These are phyloP conservation scores for Suhomyces anneliseae DNA, from an alignment of 1,139 yeast species.

Conservation along the genomic window DNA sequence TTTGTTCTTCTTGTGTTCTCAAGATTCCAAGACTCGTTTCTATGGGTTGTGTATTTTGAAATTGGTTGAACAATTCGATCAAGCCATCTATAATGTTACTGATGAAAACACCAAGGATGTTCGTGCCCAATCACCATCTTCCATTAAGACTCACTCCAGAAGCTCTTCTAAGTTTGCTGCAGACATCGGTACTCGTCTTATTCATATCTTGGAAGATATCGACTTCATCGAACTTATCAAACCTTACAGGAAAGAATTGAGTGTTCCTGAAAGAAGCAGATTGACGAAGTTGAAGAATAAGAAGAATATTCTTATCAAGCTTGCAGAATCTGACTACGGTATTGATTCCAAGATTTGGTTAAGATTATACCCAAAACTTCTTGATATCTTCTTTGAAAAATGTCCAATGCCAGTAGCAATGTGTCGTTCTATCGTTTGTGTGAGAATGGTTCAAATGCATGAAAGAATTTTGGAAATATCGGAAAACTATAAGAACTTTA, in stretches of 20 bases:
- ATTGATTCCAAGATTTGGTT: constrained; percentile 96
- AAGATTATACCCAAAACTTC: constrained; percentile 74
- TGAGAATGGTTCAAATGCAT: constrained; percentile 84
- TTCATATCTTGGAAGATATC: constrained; percentile 70
- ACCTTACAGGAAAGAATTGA: constrained; percentile 60
- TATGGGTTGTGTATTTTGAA: constrained; percentile 73
- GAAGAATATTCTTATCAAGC: constrained; percentile 62
- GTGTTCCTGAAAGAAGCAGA: constrained; percentile 79
- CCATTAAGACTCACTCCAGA: constrained; percentile 46
- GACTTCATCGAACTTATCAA: constrained; percentile 68
- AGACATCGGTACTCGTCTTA: constrained; percentile 73
- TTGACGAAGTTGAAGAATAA: constrained; percentile 62
- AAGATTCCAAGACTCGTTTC: constrained; percentile 72
- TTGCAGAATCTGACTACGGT: constrained; percentile 92
- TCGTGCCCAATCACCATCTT: constrained; percentile 4
- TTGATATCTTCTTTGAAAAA: constrained; percentile 69
- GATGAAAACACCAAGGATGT: constrained; percentile 16
- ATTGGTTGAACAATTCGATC: constrained; percentile 81
- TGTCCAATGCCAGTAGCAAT: constrained; percentile 95
- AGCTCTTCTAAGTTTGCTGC: constrained; percentile 75
- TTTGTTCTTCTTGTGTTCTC: constrained; percentile 84
- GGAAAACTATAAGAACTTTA: constrained; percentile 46
- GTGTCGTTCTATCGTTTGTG: constrained; percentile 90
- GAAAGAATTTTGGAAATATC: constrained; percentile 70
- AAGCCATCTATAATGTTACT: constrained; percentile 62